These are phyloP conservation scores for Danielia oregonensis DNA, from an alignment of 805 yeast genomes.

Conservation along the genomic window DNA sequence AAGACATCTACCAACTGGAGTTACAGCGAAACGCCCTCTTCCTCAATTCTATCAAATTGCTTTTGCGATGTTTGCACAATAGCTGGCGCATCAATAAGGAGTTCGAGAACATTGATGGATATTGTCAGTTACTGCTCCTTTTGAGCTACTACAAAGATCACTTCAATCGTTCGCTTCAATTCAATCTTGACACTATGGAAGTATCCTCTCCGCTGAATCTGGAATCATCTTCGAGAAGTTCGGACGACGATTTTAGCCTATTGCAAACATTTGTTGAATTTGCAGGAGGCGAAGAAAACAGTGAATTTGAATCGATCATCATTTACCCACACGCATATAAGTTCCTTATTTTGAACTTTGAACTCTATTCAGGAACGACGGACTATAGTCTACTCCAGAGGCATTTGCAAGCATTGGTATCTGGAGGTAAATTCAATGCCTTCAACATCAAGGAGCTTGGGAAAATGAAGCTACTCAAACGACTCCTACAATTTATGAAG, in stretches of 20 bases:
- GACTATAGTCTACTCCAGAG: slow-evolving; percentile 52
- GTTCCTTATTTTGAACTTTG: slow-evolving; percentile 48
- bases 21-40: slow-evolving; percentile 22
- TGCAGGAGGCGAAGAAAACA: background rate
- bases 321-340: slow-evolving; percentile 55
- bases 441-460: slow-evolving; percentile 52
- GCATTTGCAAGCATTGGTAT: slow-evolving; percentile 55
- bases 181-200: slow-evolving; percentile 2
- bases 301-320: slow-evolving; percentile 47
- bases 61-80: slow-evolving; percentile 42
- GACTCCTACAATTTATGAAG: slow-evolving; percentile 50
- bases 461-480: slow-evolving; percentile 46
- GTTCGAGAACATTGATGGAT: slow-evolving; percentile 59
- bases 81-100: slow-evolving; percentile 53
- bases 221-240: background rate
- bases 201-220: background rate
- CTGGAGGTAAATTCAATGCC: slow-evolving; percentile 46
- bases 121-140: slow-evolving; percentile 52
- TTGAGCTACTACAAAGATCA: slow-evolving; percentile 43
- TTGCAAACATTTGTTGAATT: slow-evolving; percentile 1
- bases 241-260: background rate
- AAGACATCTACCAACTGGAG: slow-evolving; percentile 18
- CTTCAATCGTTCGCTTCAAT: slow-evolving; percentile 14
- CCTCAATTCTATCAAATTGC: slow-evolving; percentile 31
- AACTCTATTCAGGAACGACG: slow-evolving; percentile 56